Conservation (phyloP, 106 monocot species). For the Platanthera guangdongensis region DNA sequence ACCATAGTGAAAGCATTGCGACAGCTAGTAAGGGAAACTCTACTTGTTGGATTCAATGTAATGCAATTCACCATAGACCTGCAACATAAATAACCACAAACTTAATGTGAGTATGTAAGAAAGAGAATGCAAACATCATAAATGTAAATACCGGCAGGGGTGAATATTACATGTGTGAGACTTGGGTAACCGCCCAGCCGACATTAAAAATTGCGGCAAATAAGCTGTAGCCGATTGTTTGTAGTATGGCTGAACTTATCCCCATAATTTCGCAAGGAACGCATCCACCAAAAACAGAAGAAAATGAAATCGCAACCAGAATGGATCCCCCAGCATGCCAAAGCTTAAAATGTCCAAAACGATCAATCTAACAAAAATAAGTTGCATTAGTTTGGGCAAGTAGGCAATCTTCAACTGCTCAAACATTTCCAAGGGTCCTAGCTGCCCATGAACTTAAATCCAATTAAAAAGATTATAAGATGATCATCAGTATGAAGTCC, state of each 20-base stretch:
- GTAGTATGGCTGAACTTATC: constrained; percentile 31
- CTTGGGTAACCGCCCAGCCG: constrained; percentile 92
- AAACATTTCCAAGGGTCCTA: not conserved
- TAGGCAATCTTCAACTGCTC: not conserved
- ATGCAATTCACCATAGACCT: constrained; percentile 97
- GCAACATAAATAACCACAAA: constrained; percentile 12
- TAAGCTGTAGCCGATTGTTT: constrained; percentile 84
- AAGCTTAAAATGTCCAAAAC: constrained; percentile 84
- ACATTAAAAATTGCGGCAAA: constrained; percentile 91
- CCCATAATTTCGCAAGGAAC: constrained; percentile 56
- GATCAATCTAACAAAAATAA: constrained; percentile 52
- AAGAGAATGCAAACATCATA: not conserved
- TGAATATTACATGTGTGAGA: constrained; percentile 77
- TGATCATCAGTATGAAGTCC: not conserved
- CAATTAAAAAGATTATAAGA: not conserved
- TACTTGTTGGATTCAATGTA: constrained; percentile 63
- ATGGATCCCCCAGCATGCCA: constrained; percentile 88
- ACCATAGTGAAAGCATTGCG: constrained; percentile 98
- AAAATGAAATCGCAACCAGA: constrained; percentile 85
- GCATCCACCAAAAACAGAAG: constrained; percentile 91
- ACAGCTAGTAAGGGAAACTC: constrained; percentile 85
- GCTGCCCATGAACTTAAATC: not conserved
- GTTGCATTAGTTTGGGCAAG: not conserved
- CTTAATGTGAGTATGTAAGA: not conserved
- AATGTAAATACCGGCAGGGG: not conserved